Evolutionary conservation across 148 eudicot species (phyloP), one percentile per base, ranked within the genome.

Genomic region (Amaranthus cruentus): DNA sequence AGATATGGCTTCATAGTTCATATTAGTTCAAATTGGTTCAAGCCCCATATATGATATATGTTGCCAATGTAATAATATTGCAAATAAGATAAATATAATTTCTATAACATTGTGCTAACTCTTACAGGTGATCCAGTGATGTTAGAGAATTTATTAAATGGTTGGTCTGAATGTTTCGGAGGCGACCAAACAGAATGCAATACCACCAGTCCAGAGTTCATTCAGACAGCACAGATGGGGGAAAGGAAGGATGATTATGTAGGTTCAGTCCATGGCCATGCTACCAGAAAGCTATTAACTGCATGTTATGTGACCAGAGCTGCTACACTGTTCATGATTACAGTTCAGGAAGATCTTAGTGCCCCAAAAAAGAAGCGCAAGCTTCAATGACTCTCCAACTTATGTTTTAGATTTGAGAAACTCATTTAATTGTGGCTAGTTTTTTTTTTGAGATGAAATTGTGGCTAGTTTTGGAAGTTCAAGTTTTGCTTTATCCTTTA

Each of bases 271-370:
- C 5, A 49, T 18, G 38, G 10, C 6, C 42, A 14, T 58, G 69
- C 28, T 18, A 62, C 73, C 48, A 69, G 51, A 15, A 76, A 76
- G 60, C 69, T 76, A 28, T 43, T 14, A 69, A 60, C 69, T 9
- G 73, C 62, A n/a, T 62, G 62, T 18, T 76, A 62, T 54, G 74
- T 76, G 54, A 76, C 62, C 55, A 69, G 62, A 69, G 79, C 74
- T 54, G 79, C 79, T 28, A 15, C 69, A 11, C 44, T 55, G 65
- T 56, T 77, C 66, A 71, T 55, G 70, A 42, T 77, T 15, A 59
- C 66, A 49, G 11, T 72, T 6, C 68, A 77, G 57, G 50, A 69
- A 54, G 62, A 76, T 69, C 21, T 2, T 13, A 10, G 21, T 13
- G 46, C 52, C 43, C 69, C 46, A 1, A 76, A 46, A 52, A 76